Evolutionary conservation across 805 yeast genomes (phyloP).

Genomic region (Ogataea degrootiae): DNA sequence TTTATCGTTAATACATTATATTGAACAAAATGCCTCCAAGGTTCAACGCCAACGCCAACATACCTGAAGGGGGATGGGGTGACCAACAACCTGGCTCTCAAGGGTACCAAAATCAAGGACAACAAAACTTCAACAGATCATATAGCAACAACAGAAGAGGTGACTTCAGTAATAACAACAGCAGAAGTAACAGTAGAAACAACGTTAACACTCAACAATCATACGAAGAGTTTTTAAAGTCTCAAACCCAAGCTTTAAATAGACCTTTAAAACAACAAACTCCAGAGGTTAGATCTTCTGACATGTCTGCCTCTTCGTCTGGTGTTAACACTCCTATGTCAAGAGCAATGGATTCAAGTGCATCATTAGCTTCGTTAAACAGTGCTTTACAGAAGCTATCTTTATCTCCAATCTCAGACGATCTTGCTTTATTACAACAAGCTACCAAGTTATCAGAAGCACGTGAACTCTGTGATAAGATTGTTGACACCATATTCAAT

Average conservation of each 20-base stretch:
- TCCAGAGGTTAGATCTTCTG: slow-evolving; percentile 15
- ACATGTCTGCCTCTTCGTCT: slow-evolving; percentile 28
- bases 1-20: too few relatives aligned
- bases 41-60: slow-evolving; percentile 32
- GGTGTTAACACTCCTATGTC: slow-evolving; percentile 26
- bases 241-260: slow-evolving; percentile 31
- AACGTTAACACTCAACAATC: slow-evolving; percentile 25
- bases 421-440: slow-evolving; percentile 46
- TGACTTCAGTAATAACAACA: slow-evolving; percentile 1
- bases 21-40: slow-evolving; percentile 34
- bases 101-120: slow-evolving; percentile 5
- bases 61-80: slow-evolving; percentile 25
- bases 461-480: slow-evolving; percentile 47
- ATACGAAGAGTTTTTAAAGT: slow-evolving; percentile 48
- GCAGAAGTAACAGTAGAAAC: slow-evolving; percentile 8
- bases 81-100: slow-evolving; percentile 20
- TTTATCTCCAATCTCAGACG: slow-evolving; percentile 60
- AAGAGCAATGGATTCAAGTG: slow-evolving; percentile 40
- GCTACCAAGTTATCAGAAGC: slow-evolving; percentile 52
- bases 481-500: slow-evolving; percentile 44
- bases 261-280: slow-evolving; percentile 9
- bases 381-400: slow-evolving; percentile 65
- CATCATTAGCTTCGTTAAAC: slow-evolving; percentile 62
- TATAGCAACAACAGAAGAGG: slow-evolving; percentile 10
- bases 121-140: not conserved